Conservation (phyloP, 805 yeast genomes). For the Candida succiphila region DNA sequence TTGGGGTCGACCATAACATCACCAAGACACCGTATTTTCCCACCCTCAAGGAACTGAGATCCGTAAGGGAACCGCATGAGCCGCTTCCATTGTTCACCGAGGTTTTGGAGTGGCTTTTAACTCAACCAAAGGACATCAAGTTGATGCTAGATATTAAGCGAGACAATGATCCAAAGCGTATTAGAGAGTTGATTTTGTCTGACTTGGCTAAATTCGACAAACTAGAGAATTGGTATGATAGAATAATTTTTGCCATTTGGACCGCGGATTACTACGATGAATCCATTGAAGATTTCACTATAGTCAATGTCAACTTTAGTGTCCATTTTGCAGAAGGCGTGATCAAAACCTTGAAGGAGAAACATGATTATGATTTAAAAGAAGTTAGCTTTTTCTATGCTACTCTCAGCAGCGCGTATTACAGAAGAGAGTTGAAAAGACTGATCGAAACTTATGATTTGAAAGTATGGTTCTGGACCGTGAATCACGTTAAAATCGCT, state of each 20-base stretch:
- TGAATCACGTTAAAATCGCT: conserved; percentile 17
- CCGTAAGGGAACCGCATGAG: conserved; percentile 22
- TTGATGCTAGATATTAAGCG: conserved; percentile 28
- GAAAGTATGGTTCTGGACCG: conserved; percentile 27
- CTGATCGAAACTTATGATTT: conserved; percentile 7
- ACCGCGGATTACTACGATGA: conserved; percentile 16
- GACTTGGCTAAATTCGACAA: conserved; percentile 11
- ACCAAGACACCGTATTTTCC: conserved; percentile 16
- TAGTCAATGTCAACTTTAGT: conserved; percentile 22
- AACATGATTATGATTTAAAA: conserved; percentile 7
- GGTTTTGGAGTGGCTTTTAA: conserved; percentile 28
- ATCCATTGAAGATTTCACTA: conserved; percentile 16
- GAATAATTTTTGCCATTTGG: conserved; percentile 29
- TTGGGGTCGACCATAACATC: conserved; percentile 18
- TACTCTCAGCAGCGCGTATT: conserved; percentile 1
- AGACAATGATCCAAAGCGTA: conserved; percentile 18
- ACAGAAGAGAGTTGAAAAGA: background rate
- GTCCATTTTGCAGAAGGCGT: conserved; percentile 11
- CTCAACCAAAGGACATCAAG: conserved; percentile 26
- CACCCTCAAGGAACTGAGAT: conserved; percentile 17
- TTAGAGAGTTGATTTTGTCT: conserved; percentile 16
- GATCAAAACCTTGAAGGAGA: conserved; percentile 9
- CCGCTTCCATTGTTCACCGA: conserved; percentile 21
- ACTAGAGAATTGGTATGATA: conserved; percentile 22
- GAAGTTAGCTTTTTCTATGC: conserved; percentile 1